These are phyloP conservation scores for Tuber indicum DNA, from an alignment of 495 filamentous ascomycete genomes.

Conservation along the genomic window DNA sequence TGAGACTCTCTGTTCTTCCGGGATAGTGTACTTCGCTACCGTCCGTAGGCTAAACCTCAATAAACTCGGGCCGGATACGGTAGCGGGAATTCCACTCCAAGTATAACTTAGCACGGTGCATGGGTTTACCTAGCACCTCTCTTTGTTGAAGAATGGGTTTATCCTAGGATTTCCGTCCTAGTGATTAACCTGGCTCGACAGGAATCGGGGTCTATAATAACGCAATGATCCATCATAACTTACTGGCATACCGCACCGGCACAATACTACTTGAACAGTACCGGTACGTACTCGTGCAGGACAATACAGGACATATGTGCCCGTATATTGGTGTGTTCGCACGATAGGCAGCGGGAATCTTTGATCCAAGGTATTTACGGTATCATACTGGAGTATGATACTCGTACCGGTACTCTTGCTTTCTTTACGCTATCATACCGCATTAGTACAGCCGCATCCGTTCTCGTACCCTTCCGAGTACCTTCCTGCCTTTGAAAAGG, in stretches of 20 bases:
- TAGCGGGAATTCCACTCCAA: background rate
- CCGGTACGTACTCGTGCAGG: background rate
- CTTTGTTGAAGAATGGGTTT: background rate
- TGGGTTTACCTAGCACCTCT: background rate
- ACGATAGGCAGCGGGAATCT: background rate
- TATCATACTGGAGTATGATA: background rate
- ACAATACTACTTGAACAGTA: background rate
- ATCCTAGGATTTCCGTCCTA: background rate
- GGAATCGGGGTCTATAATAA: background rate
- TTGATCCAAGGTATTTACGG: background rate
- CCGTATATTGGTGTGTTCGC: background rate
- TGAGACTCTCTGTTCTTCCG: slow-evolving; percentile 21
- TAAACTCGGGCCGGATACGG: background rate
- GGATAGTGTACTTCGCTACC: background rate
- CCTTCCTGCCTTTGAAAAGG: no score
- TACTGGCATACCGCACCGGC: background rate
- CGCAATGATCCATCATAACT: background rate
- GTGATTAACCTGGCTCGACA: background rate
- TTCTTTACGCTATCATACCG: background rate
- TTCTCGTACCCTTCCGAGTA: no score
- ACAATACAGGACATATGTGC: background rate
- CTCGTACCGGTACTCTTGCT: background rate
- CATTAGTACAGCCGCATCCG: no score
- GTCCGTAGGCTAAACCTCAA: background rate
- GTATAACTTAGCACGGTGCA: background rate